phyloP scores from a whole-genome alignment of 495 filamentous ascomycete genomes.

The Schizothecium vesticola region DNA sequence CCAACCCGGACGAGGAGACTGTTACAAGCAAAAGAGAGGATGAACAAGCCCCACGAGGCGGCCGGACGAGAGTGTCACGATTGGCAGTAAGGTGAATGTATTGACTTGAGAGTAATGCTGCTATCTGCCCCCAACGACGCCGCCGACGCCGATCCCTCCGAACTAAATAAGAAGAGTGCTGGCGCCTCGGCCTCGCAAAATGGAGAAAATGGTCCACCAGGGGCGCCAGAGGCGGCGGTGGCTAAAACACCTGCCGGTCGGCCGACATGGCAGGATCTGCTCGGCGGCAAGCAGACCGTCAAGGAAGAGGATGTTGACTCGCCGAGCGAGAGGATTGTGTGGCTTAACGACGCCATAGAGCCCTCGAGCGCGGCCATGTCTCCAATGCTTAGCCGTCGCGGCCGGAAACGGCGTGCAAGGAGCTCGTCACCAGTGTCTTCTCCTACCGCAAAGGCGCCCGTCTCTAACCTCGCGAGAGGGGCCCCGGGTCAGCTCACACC shows the following conservation, averaged over 20 bases:
- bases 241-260: constrained; percentile 69
- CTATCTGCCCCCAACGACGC: not conserved
- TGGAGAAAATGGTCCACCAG: constrained; percentile 18
- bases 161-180: constrained; percentile 9
- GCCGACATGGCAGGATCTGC: constrained; percentile 72
- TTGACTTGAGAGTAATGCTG: too few species aligned
- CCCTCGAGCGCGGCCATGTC: constrained; percentile 30
- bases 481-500: constrained; percentile 63
- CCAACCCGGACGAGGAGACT: too few species aligned
- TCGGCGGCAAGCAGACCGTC: constrained; percentile 58
- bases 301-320: constrained; percentile 40
- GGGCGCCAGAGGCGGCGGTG: constrained; percentile 34
- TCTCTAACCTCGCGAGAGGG: constrained; percentile 45
- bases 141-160: constrained; percentile 13
- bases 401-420: constrained; percentile 62
- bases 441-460: constrained; percentile 40
- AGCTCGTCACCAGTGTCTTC: constrained; percentile 79
- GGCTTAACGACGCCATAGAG: constrained; percentile 29
- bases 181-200: constrained; percentile 14
- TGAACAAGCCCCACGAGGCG: too few species aligned
- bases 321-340: constrained; percentile 38
- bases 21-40: too few species aligned
- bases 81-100: too few species aligned
- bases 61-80: too few species aligned
- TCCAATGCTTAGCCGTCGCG: constrained; percentile 42